Percentiles rank a stretch among this genome's conserved stretches.
These are phyloP conservation scores for Ustilaginoidea virens DNA, from an alignment of 2,329 filamentous ascomycete species.

Conservation along the genomic window DNA sequence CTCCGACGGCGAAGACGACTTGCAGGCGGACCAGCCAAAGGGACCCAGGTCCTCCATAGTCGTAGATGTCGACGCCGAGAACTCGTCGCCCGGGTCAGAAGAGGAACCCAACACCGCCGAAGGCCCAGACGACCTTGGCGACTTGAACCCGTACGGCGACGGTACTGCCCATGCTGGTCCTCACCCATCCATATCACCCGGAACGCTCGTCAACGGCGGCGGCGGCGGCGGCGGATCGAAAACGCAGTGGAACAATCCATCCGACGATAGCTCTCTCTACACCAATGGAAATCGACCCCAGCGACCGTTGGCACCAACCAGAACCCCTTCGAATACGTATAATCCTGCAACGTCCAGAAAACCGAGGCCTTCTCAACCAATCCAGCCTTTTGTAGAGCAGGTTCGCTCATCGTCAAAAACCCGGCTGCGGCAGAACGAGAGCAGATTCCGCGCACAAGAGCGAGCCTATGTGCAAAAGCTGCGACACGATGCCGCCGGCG, in stretches of 20 bases:
- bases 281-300: slow-evolving; percentile 33
- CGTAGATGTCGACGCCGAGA: slow-evolving; percentile 11
- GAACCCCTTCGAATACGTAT: slow-evolving; percentile 69
- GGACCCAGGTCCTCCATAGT: slow-evolving; percentile 17
- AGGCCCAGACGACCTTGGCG: slow-evolving; percentile 31
- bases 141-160: slow-evolving; percentile 28
- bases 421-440: slow-evolving; percentile 29
- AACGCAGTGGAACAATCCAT: slow-evolving; percentile 21
- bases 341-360: slow-evolving; percentile 49
- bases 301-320: slow-evolving; percentile 50
- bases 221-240: slow-evolving; percentile 11
- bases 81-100: slow-evolving; percentile 12
- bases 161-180: slow-evolving; percentile 22
- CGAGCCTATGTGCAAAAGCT: slow-evolving; percentile 89
- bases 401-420: slow-evolving; percentile 38
- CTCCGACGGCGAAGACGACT: slow-evolving; percentile 30
- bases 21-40: slow-evolving; percentile 25
- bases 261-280: slow-evolving; percentile 13
- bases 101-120: slow-evolving; percentile 31
- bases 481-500: slow-evolving; percentile 48
- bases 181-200: slow-evolving; percentile 25
- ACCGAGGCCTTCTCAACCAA: slow-evolving; percentile 19
- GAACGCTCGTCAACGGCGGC: slow-evolving; percentile 24
- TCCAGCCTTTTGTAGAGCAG: slow-evolving; percentile 23
- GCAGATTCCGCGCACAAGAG: slow-evolving; percentile 48